Conservation (phyloP, 2,329 filamentous ascomycete species). For the Talaromyces amestolkiae region DNA sequence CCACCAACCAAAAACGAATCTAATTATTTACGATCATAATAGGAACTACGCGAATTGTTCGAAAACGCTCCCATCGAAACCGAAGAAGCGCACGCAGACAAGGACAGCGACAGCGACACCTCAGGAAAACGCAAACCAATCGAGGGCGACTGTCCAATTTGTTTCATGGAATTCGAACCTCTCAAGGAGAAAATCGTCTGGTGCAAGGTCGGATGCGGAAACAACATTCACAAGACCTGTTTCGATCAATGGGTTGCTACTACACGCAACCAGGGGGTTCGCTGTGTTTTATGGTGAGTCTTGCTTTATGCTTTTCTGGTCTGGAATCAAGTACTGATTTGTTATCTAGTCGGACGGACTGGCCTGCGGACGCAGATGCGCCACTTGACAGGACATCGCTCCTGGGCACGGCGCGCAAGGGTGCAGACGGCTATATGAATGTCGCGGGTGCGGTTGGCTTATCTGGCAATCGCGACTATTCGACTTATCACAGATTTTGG, state of each 20-base stretch:
- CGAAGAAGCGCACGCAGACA: constrained; percentile 39
- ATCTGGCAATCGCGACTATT: constrained; percentile 40
- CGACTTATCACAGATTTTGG: constrained; percentile 43
- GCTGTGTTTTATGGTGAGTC: constrained; percentile 48
- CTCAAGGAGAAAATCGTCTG: constrained; percentile 52
- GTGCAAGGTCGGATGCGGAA: constrained; percentile 61
- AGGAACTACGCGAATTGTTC: constrained; percentile 59
- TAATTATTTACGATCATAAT: not conserved
- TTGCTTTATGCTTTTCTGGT: not conserved
- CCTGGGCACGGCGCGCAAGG: constrained; percentile 26
- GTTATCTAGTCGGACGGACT: constrained; percentile 38
- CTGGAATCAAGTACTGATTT: not conserved
- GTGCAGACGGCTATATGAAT: constrained; percentile 46
- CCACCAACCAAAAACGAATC: too few relatives aligned
- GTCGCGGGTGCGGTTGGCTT: constrained; percentile 44
- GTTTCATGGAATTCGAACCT: constrained; percentile 56
- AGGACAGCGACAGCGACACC: constrained; percentile 30
- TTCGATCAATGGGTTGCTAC: constrained; percentile 54
- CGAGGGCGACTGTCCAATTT: constrained; percentile 63
- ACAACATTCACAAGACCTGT: constrained; percentile 60
- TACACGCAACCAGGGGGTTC: constrained; percentile 31
- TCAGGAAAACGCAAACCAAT: constrained; percentile 56
- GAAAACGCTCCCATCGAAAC: constrained; percentile 53
- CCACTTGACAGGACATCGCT: constrained; percentile 33
- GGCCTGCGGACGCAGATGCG: constrained; percentile 34